Evolutionary conservation across 1,284 basidiomycete species (phyloP).

Genomic region (Testicularia cyperi): DNA sequence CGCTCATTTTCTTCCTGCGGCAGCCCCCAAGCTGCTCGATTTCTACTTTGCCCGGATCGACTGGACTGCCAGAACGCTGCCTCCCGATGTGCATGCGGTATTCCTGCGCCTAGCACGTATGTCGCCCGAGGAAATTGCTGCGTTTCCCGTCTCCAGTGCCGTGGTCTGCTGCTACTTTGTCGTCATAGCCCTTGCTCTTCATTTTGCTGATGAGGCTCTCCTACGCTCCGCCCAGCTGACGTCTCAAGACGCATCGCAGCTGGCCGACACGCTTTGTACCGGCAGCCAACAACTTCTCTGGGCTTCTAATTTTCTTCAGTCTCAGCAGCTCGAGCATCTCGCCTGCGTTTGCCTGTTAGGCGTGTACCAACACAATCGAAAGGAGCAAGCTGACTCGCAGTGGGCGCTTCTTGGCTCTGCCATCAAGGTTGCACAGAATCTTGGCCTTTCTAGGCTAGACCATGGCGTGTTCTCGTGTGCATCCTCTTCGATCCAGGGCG

Average conservation of each 20-base stretch:
- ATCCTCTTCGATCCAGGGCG: slow-evolving; percentile 22
- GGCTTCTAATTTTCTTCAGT: slow-evolving; percentile 50
- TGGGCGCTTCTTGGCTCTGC: slow-evolving; percentile 52
- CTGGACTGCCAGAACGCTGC: slow-evolving; percentile 46
- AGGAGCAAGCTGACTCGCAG: slow-evolving; percentile 50
- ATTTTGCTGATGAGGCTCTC: slow-evolving; percentile 34
- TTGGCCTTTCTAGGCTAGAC: slow-evolving; percentile 31
- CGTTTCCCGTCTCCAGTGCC: slow-evolving; percentile 40
- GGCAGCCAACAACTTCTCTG: slow-evolving; percentile 49
- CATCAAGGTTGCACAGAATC: slow-evolving; percentile 45
- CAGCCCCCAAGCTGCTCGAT: slow-evolving; percentile 28
- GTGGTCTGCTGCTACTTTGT: slow-evolving; percentile 50
- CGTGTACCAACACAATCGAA: slow-evolving; percentile 55
- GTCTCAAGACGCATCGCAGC: slow-evolving; percentile 21
- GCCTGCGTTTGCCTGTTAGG: slow-evolving; percentile 51
- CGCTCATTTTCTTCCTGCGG: slow-evolving; percentile 22
- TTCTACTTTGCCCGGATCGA: slow-evolving; percentile 53
- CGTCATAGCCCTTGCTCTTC: slow-evolving; percentile 50
- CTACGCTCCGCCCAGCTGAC: slow-evolving; percentile 33
- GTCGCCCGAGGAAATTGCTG: slow-evolving; percentile 33
- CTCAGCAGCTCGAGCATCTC: slow-evolving; percentile 52
- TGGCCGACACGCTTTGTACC: slow-evolving; percentile 45
- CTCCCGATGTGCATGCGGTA: slow-evolving; percentile 10
- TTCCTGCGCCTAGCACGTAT: slow-evolving; percentile 29
- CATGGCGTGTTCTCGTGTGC: slow-evolving; percentile 11